Evolutionary conservation across 2,329 filamentous ascomycete species (phyloP).

Genomic region (Alternaria brassicicola): DNA sequence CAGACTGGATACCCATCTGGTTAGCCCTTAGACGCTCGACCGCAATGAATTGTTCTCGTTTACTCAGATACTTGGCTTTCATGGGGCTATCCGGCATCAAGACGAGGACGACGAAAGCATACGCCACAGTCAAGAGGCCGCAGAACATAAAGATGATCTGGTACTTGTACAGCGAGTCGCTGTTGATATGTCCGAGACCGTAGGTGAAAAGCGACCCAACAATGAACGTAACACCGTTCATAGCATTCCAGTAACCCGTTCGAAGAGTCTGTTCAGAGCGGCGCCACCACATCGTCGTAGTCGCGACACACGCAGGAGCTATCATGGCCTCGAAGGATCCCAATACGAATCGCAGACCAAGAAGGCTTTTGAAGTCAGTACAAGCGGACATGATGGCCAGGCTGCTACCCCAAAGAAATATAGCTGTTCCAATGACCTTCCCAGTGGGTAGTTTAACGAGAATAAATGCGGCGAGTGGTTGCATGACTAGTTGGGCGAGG

Average conservation of each 20-base stretch:
- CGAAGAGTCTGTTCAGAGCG: slow-evolving; percentile 63
- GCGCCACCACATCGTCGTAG: slow-evolving; percentile 67
- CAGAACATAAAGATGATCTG: slow-evolving; percentile 55
- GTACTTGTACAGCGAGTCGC: slow-evolving; percentile 51
- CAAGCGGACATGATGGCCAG: slow-evolving; percentile 61
- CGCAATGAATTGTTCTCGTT: slow-evolving; percentile 26
- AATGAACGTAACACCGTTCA: slow-evolving; percentile 64
- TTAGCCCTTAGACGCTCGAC: slow-evolving; percentile 29
- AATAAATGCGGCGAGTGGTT: slow-evolving; percentile 58
- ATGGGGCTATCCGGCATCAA: slow-evolving; percentile 55
- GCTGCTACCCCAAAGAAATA: slow-evolving; percentile 60
- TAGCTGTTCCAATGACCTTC: slow-evolving; percentile 61
- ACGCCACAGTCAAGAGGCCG: slow-evolving; percentile 53
- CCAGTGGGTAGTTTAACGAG: slow-evolving; percentile 65
- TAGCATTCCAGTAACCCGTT: slow-evolving; percentile 64
- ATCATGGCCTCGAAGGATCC: slow-evolving; percentile 46
- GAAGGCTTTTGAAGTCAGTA: slow-evolving; percentile 48
- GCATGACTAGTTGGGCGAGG: slow-evolving; percentile 60
- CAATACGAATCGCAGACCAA: slow-evolving; percentile 50
- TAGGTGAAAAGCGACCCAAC: slow-evolving; percentile 64
- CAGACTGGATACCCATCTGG: slow-evolving; percentile 65
- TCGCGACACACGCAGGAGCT: slow-evolving; percentile 61
- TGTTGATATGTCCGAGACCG: slow-evolving; percentile 62
- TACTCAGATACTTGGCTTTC: slow-evolving; percentile 37
- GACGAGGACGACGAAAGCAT: slow-evolving; percentile 49